These are phyloP conservation scores for Gillenia trifoliata DNA, from an alignment of 306 rosid genomes.

Conservation along the genomic window DNA sequence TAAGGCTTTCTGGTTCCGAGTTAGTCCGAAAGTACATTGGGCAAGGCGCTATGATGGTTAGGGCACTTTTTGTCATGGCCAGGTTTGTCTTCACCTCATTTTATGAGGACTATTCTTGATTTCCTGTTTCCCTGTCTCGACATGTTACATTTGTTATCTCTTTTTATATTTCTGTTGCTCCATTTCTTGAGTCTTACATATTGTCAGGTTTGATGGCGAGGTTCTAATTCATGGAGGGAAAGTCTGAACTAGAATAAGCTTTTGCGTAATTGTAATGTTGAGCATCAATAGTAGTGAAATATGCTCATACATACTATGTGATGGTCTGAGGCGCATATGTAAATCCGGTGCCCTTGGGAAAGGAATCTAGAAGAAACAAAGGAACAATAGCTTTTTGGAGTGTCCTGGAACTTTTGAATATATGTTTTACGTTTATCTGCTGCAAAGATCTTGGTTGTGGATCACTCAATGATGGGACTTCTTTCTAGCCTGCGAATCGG, in stretches of 20 bases:
- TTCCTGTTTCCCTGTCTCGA: too few relatives aligned
- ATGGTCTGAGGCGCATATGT: not conserved
- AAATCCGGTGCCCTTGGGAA: not conserved
- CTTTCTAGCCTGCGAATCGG: not conserved
- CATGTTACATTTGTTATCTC: not conserved
- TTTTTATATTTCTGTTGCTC: not conserved
- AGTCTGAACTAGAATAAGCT: not conserved
- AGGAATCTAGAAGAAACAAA: not conserved
- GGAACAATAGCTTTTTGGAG: not conserved
- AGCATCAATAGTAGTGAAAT: not conserved
- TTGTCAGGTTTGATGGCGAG: too few relatives aligned
- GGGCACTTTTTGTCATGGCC: constrained; percentile 96
- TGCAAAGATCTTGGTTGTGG: not conserved
- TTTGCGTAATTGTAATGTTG: not conserved
- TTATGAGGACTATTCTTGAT: not conserved
- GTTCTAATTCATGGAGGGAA: not conserved
- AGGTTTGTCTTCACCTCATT: constrained; percentile 53
- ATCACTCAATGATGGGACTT: too few relatives aligned
- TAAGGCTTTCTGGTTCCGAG: constrained; percentile 98
- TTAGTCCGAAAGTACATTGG: constrained; percentile 95
- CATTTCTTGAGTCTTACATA: not conserved
- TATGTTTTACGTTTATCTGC: not conserved
- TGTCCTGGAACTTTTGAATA: too few relatives aligned
- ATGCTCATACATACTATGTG: too few relatives aligned
- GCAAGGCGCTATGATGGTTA: constrained; percentile 98